phyloP scores from a whole-genome alignment of 2,329 filamentous ascomycete species.

The Alternaria consortialis region DNA sequence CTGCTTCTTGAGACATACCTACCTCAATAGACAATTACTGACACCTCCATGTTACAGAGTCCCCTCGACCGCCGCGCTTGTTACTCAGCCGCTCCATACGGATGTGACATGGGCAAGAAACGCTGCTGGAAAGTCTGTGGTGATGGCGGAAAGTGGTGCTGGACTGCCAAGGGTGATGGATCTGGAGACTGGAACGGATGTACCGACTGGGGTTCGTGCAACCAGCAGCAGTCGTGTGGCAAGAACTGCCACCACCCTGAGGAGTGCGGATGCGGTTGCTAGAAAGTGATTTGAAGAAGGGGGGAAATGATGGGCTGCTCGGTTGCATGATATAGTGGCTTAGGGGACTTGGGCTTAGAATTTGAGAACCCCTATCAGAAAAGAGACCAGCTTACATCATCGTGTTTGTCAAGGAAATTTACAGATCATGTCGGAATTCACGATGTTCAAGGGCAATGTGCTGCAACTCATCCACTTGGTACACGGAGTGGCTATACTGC shows the following conservation, averaged over 20 bases:
- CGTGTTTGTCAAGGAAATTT: no score
- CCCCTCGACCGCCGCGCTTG: background rate
- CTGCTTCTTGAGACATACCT: background rate
- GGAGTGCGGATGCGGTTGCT: conserved; percentile 3
- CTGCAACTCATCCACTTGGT: no score
- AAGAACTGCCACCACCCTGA: background rate
- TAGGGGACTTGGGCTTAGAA: no score
- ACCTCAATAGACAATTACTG: background rate
- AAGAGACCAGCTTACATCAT: no score
- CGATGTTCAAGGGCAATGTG: no score
- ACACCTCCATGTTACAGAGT: background rate
- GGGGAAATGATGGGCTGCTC: no score
- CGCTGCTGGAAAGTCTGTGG: conserved; percentile 5
- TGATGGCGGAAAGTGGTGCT: conserved; percentile 6
- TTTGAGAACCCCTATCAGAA: no score
- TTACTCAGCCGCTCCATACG: background rate
- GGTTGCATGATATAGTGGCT: no score
- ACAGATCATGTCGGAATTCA: no score
- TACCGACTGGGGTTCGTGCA: background rate
- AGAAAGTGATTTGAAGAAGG: background rate
- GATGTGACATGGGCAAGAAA: conserved; percentile 1
- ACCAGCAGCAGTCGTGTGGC: background rate
- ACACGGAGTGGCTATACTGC: no score
- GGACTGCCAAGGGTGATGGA: background rate
- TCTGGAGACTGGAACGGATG: background rate